Base-by-base conservation (phyloP, 306 rosid genomes). In the Rosa chinensis region DNA sequence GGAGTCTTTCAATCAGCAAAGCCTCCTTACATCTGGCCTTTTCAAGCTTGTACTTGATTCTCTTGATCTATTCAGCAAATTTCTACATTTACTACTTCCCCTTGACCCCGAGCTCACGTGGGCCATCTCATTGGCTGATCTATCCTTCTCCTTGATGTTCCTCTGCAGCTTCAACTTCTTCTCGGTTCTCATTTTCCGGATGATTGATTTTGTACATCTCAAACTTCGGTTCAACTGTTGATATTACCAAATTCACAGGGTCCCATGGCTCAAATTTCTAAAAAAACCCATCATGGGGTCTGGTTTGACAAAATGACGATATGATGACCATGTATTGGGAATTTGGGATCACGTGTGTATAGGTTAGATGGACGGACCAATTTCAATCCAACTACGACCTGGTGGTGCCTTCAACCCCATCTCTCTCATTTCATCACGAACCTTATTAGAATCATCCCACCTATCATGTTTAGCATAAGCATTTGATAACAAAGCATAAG, bases 371-470 rank as follows among this genome's bases (percentile, higher is more conserved):
- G 47, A 32, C 10, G 73, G 49, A 61, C 86, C 59, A 76, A 83
- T 85, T 82, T 91, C 92, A 66, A 88, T 84, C 91, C 94, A 74
- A 77, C 97, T 93, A 66, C 83, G 80, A 49, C 95, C 97, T 4
- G 83, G 83, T 14, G 73, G 16, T 77, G 90, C 92, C 92, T 90
- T 90, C 78, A 89, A 74, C 16, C 93, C 88, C 72, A 16, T 43
- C 42, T 81, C 82, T 84, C 86, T 89, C 91, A 90, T 90, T 53
- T 77, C 75, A 37, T 77, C 74, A 10, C 93, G 87, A 74, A 94
- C 89, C 77, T 77, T 70, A 75, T 82, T 76, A 83, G 96, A 90
- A 86, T 90, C 94, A 52, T 86, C 90, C 96, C 96, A 94, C 74
- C 87, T 79, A 73, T 88, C 82, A 58, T 87, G 87, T 71, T 87